These are phyloP conservation scores for Actinidia arguta DNA, from an alignment of 179 eudicot species.

Conservation along the genomic window DNA sequence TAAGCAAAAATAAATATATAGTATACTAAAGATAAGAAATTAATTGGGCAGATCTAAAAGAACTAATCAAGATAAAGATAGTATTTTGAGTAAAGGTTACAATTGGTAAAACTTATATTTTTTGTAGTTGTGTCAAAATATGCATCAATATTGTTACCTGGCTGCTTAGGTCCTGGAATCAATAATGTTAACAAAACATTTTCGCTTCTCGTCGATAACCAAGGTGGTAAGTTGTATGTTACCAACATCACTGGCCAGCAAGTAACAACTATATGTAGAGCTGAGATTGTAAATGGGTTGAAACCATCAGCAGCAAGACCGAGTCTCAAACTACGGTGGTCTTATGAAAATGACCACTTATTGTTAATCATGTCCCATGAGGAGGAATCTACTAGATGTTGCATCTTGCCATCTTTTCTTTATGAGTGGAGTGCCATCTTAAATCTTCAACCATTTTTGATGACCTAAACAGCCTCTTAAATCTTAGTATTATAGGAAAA, in stretches of 20 bases:
- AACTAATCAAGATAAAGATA: too few relatives aligned
- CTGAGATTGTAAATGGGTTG: not conserved
- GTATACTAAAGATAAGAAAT: too few relatives aligned
- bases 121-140: too few relatives aligned
- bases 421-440: not conserved
- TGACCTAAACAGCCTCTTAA: not conserved
- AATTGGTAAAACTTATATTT: too few relatives aligned
- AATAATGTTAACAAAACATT: not conserved
- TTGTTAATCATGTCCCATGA: not conserved
- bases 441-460: not conserved
- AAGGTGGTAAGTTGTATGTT: not conserved
- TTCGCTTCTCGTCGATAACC: not conserved
- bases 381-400: not conserved
- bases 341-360: not conserved
- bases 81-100: too few relatives aligned
- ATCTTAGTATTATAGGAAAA: not conserved
- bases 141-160: not conserved
- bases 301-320: conserved; percentile 7
- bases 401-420: not conserved
- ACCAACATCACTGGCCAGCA: not conserved
- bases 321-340: not conserved
- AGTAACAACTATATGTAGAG: not conserved
- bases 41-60: too few relatives aligned
- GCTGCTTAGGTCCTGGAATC: not conserved
- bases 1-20: too few relatives aligned